Evolutionary conservation across 1,284 basidiomycete species (phyloP), one percentile per base, ranked within the genome.

Genomic region (Marasmius tenuissimus): DNA sequence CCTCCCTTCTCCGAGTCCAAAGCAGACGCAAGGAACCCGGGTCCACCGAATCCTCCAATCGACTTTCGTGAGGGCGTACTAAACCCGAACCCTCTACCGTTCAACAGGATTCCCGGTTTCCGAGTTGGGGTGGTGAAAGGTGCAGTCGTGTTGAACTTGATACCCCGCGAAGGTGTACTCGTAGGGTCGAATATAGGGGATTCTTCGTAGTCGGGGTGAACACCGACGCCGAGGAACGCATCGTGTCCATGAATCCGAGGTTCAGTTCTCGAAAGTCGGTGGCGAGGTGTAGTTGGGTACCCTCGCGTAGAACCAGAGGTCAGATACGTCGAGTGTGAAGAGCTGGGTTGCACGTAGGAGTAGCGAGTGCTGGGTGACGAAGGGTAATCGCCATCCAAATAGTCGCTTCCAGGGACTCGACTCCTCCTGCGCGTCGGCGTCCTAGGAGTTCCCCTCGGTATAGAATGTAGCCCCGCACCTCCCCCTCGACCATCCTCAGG

Each of bases 111-210:
- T 9, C 50, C 20, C 16, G 50, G n/a, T 20, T 54, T 54, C 34
- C 52, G 11, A 11, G 52, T 54, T 38, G 52, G 52, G 7, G 52
- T 54, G 20, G 52, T 37, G 16, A 54, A 54, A 37, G 52, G 52
- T 14, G 52, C 27, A 1, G 34, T 14, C 10, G 16, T 27, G 37
- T 54, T 54, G 52, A 54, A 54, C 37, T 54, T 54, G 52, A 54
- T 37, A n/a, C 52, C 52, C n/a, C 52, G 52, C 6, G 52, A 54
- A 2, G 52, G 52, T n/a, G 52, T 54, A 38, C 52, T 54, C n/a
- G 14, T 5, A 11, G 52, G 52, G n/a, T 54, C 52, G 37, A 54
- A 54, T 9, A 54, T 11, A 1, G 52, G 52, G 2, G 52, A 54
- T 9, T 54, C 52, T 37, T 54, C 52, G 38, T 54, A 54, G 5